Conservation (phyloP, 1,284 basidiomycete genomes). For the Heterobasidion occidentale region DNA sequence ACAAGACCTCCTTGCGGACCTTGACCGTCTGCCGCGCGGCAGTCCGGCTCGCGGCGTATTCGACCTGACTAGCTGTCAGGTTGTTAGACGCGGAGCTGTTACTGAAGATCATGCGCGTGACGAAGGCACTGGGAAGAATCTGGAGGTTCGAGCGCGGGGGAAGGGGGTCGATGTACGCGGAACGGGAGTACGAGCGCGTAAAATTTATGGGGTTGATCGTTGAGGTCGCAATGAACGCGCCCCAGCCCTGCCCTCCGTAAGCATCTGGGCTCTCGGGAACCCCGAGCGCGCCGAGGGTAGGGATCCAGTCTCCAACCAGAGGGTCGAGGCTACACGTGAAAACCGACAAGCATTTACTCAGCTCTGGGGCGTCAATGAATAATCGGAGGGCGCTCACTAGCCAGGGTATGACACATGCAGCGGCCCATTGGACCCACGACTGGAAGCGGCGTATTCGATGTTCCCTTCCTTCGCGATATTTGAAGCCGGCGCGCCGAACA, state of each 20-base stretch:
- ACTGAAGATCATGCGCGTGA: constrained; percentile 52
- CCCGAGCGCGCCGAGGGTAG: constrained; percentile 35
- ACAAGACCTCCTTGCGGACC: constrained; percentile 52
- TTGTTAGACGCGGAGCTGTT: constrained; percentile 30
- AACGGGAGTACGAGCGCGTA: constrained; percentile 61
- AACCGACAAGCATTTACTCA: not conserved
- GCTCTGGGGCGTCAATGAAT: not conserved
- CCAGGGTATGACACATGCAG: constrained; percentile 41
- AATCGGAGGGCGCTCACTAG: constrained; percentile 30
- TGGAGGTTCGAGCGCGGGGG: constrained; percentile 53
- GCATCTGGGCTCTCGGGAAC: constrained; percentile 35
- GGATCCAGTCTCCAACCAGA: constrained; percentile 44
- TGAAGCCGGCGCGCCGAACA: constrained; percentile 30
- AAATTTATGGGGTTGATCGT: constrained; percentile 59
- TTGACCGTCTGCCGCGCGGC: constrained; percentile 31
- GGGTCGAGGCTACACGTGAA: constrained; percentile 31
- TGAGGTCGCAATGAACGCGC: constrained; percentile 52
- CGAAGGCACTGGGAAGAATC: constrained; percentile 47
- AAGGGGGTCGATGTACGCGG: constrained; percentile 62
- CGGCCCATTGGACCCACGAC: constrained; percentile 39
- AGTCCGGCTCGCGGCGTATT: constrained; percentile 34
- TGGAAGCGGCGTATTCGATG: constrained; percentile 31
- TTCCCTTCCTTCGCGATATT: constrained; percentile 26
- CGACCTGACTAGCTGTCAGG: constrained; percentile 47
- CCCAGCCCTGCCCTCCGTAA: constrained; percentile 39